These are phyloP conservation scores for Nicotiana obtusifolia DNA, from an alignment of 257 asterid species.

Conservation along the genomic window DNA sequence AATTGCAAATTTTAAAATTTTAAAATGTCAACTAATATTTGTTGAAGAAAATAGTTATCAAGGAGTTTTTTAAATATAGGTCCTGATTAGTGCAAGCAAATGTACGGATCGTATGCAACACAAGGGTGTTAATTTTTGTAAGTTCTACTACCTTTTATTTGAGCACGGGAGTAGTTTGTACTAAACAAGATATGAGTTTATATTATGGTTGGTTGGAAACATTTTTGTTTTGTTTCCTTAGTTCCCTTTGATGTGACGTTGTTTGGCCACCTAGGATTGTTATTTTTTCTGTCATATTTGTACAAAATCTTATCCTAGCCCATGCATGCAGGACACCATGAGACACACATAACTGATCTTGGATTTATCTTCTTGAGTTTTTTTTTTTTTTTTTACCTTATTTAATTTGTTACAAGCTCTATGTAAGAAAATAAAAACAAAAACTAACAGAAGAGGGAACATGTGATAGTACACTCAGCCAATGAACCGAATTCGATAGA, in stretches of 20 bases:
- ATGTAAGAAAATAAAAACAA: neutral
- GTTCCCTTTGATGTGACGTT: neutral
- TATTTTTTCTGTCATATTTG: neutral
- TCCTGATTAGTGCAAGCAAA: neutral
- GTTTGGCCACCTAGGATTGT: neutral
- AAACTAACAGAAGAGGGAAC: neutral
- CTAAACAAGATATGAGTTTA: neutral
- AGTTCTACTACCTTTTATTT: neutral
- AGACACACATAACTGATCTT: neutral
- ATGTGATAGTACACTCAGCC: neutral
- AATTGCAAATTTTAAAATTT: neutral
- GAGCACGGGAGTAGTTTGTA: neutral
- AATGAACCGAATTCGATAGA: neutral
- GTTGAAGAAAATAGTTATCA: neutral
- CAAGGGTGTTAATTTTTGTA: neutral
- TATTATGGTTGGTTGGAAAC: neutral
- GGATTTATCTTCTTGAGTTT: neutral
- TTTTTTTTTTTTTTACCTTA: neutral
- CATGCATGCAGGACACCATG: constrained; percentile 9
- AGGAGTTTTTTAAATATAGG: neutral
- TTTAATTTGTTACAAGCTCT: neutral
- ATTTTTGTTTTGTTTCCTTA: neutral
- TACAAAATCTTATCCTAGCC: neutral
- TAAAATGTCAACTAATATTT: neutral
- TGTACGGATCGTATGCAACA: neutral